Evolutionary conservation across 2,329 filamentous ascomycete genomes (phyloP).

Genomic region (Grosmannia clavigera): DNA sequence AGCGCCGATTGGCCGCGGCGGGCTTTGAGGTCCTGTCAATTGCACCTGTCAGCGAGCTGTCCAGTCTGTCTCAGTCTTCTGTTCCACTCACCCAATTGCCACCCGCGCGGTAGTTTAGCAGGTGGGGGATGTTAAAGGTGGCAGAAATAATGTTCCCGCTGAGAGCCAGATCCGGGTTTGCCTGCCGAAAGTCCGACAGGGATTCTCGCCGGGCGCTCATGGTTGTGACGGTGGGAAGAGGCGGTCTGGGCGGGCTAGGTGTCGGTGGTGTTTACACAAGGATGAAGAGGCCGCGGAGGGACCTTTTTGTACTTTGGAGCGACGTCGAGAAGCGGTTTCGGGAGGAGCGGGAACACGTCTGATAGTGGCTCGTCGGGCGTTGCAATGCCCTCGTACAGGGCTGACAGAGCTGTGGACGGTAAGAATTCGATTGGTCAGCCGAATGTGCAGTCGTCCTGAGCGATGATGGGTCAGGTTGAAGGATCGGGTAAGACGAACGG

Average conservation of each 20-base stretch:
- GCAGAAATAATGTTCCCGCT: slow-evolving; percentile 56
- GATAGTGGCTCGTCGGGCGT: too few relatives aligned
- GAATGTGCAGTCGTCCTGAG: too few relatives aligned
- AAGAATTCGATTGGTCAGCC: too few relatives aligned
- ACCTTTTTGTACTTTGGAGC: too few relatives aligned
- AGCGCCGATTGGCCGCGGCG: slow-evolving; percentile 83
- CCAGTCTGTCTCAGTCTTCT: neutral
- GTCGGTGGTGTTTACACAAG: too few relatives aligned
- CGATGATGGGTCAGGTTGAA: too few relatives aligned
- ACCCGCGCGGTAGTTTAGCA: slow-evolving; percentile 43
- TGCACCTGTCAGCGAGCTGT: neutral
- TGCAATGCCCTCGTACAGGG: too few relatives aligned
- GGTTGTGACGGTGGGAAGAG: slow-evolving; percentile 4
- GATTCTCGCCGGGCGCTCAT: slow-evolving; percentile 35
- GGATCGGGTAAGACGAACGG: too few relatives aligned
- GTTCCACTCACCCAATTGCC: slow-evolving; percentile 46
- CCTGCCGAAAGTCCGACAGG: slow-evolving; percentile 40
- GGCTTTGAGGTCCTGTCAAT: slow-evolving; percentile 52
- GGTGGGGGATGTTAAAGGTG: slow-evolving; percentile 51
- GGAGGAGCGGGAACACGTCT: neutral
- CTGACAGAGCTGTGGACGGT: too few relatives aligned
- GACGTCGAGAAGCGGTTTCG: neutral
- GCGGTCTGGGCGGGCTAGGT: neutral
- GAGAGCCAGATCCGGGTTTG: slow-evolving; percentile 43
- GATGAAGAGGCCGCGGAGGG: too few relatives aligned